Evolutionary conservation across 1,139 yeast genomes (phyloP).

Genomic region (Debaryomyces coudertii): DNA sequence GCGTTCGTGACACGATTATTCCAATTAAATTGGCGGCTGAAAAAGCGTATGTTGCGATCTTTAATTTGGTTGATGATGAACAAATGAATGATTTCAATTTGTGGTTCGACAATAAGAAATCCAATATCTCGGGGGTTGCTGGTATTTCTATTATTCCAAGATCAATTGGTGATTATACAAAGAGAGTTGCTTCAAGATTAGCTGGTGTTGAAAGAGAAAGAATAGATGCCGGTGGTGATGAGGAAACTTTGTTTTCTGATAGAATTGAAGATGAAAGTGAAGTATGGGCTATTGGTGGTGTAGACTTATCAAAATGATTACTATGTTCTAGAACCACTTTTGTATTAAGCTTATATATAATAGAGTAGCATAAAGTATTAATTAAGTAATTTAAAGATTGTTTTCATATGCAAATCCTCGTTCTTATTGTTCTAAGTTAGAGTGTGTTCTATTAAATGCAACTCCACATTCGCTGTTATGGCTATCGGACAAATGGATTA

Average conservation of each 20-base stretch:
- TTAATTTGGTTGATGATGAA: conserved; percentile 73
- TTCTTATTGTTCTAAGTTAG: background rate
- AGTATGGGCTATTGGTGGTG: conserved; percentile 85
- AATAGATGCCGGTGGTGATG: conserved; percentile 89
- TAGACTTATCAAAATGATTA: conserved; percentile 32
- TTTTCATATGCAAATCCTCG: background rate
- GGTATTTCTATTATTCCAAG: conserved; percentile 64
- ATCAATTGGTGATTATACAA: conserved; percentile 84
- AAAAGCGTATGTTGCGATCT: conserved; percentile 77
- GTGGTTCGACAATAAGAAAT: conserved; percentile 53
- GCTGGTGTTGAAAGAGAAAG: conserved; percentile 87
- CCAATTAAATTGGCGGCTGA: conserved; percentile 96
- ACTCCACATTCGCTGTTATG: background rate
- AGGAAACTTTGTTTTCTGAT: conserved; percentile 81
- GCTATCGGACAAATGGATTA: background rate
- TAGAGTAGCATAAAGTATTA: background rate
- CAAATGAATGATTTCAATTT: conserved; percentile 55
- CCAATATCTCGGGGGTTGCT: conserved; percentile 35
- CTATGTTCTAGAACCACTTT: background rate
- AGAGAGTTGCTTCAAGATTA: conserved; percentile 81
- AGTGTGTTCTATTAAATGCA: background rate
- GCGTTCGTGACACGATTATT: conserved; percentile 82
- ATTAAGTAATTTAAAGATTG: background rate
- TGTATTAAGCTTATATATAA: background rate
- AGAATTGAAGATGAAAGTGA: conserved; percentile 84